These are phyloP conservation scores for Pseudozyma thailandica DNA, from an alignment of 1,284 basidiomycete species.

Conservation along the genomic window DNA sequence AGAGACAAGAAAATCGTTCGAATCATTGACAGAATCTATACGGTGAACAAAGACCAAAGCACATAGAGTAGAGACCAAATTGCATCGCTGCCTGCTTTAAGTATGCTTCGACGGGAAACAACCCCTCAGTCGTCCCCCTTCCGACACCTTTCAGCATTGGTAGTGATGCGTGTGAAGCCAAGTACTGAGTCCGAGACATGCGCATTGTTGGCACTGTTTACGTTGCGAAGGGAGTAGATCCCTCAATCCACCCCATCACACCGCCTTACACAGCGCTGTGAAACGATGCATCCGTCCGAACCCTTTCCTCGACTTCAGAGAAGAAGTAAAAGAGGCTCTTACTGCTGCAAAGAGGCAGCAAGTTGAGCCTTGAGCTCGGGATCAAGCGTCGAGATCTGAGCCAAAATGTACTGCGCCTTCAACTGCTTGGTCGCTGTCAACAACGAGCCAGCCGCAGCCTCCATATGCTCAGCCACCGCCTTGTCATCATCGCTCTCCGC, in stretches of 20 bases:
- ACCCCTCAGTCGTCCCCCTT: constrained; percentile 33
- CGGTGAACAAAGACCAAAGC: constrained; percentile 23
- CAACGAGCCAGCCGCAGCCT: constrained; percentile 55
- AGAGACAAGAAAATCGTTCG: too few species aligned
- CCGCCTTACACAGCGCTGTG: neutral
- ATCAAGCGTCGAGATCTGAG: constrained; percentile 61
- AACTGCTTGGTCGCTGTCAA: constrained; percentile 52
- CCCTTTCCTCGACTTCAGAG: neutral
- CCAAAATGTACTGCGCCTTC: constrained; percentile 55
- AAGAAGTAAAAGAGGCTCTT: neutral
- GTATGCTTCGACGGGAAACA: constrained; percentile 6
- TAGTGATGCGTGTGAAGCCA: neutral
- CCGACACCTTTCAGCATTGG: neutral
- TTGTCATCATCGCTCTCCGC: constrained; percentile 58
- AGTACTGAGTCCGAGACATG: neutral
- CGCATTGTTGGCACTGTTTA: neutral
- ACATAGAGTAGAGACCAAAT: constrained; percentile 1
- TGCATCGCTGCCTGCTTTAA: neutral
- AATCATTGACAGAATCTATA: constrained; percentile 31
- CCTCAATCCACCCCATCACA: constrained; percentile 29
- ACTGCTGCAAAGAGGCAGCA: constrained; percentile 38
- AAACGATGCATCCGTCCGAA: neutral
- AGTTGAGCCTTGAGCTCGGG: constrained; percentile 50
- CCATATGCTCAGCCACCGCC: constrained; percentile 58
- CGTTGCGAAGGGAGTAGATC: constrained; percentile 13